These are phyloP conservation scores for Salix dunnii DNA, from an alignment of 345 rosid genomes.

Conservation along the genomic window DNA sequence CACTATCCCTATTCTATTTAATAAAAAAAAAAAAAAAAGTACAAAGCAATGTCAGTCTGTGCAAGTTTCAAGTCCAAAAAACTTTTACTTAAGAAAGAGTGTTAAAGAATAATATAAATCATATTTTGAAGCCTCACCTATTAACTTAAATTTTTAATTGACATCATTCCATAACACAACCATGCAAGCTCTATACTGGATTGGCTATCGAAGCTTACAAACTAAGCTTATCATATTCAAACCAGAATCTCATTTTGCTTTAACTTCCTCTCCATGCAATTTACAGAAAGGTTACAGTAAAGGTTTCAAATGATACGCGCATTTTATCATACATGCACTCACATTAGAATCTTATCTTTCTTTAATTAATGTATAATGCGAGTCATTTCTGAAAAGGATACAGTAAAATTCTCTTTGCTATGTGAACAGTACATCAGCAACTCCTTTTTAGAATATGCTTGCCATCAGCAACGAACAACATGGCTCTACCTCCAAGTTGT, in stretches of 20 bases:
- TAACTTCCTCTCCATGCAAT: constrained; percentile 3
- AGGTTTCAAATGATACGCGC: neutral
- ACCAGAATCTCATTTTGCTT: constrained; percentile 3
- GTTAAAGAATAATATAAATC: too few species aligned
- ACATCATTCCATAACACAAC: too few species aligned
- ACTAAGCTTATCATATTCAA: neutral
- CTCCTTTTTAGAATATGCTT: constrained; percentile 14
- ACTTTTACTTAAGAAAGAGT: too few species aligned
- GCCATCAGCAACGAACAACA: neutral
- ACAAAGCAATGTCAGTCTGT: too few species aligned
- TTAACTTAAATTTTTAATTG: too few species aligned
- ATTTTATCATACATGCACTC: constrained; percentile 3
- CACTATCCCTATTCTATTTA: too few species aligned
- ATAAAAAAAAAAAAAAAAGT: too few species aligned
- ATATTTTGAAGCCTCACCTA: too few species aligned
- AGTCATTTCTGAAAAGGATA: constrained; percentile 7
- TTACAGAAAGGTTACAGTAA: neutral
- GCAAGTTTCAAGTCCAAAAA: too few species aligned
- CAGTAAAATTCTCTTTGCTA: neutral
- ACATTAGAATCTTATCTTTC: constrained; percentile 21
- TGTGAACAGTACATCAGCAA: neutral
- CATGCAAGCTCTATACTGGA: neutral
- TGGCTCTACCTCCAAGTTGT: constrained; percentile 2
- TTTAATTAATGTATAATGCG: constrained; percentile 12
- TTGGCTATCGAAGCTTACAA: neutral